Evolutionary conservation across 257 asterid species (phyloP), one percentile per base, ranked within the genome.

Genomic region (Anisodus tanguticus): DNA sequence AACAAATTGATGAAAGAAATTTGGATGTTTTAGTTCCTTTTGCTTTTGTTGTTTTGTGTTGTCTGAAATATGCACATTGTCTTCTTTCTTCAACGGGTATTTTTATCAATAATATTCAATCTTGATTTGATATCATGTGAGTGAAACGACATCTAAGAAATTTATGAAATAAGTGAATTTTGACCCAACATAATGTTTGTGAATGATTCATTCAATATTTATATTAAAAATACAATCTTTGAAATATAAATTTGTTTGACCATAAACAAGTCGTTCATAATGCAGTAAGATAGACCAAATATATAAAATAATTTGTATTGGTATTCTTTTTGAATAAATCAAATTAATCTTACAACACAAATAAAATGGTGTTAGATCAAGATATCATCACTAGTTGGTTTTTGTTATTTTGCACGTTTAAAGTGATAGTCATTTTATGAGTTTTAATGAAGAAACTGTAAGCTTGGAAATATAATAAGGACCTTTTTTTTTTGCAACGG

Each of bases 71-170:
- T 49, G 45, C 45, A 51, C 15, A 76, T 76, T 76, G 81, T 76
- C 63, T 51, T 76, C 81, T 76, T 74, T 74, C 63, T 76, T 53
- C 13, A 77, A 77, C 82, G 66, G 82, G 66, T 6, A 54, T 54
- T 77, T 77, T 53, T 77, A 13, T 53, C 80, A 43, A 3, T 59
- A 59, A 19, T 6, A 5, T 58, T 58, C 1, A 57, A 17, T 71
- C 79, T 2, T 19, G 8, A 0, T 4, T 4, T 71, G 80, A 11
- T 47, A 19, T 51, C 81, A 74, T 51, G 22, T 74, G 62, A 74
- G 22, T 12, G 43, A 77, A 76, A 47, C 2, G 80, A 19, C 0
- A 74, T 19, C 2, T 1, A n/a, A 16, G 1, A 19, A 59, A 59
- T 59, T 17, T 59, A 59, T 59, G 26, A 59, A 59, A 59, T 59